Base-by-base conservation (phyloP, 169 alveolate genomes). In the Cyclospora cayetanensis region DNA sequence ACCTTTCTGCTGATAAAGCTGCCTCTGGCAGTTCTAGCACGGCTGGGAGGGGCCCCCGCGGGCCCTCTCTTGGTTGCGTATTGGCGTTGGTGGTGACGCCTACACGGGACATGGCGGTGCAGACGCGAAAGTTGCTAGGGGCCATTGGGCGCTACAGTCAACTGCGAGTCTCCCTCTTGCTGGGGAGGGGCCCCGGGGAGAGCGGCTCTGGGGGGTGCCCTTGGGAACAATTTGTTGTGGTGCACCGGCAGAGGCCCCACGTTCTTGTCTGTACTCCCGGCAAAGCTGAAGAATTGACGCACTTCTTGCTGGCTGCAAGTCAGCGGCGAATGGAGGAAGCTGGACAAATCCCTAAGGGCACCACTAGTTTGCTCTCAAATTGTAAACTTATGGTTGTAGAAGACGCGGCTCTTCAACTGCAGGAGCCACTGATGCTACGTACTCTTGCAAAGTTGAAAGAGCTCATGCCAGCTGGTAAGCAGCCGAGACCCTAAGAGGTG, bases 261-360 rank as follows among this genome's bases (percentile, higher is more conserved):
- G 76, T 86, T 1, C 55, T 76, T 76, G 80, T 86, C 77, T 86
- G 92, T 68, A 86, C 92, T 18, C 92, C 92, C 29, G 92, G 92
- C 46, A 86, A 70, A 31, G 74, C 63, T 1, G 92, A 86, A 52
- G 92, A 86, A 43, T 70, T 65, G 11, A 55, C 70, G n/a, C 66
- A 29, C 43, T 86, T 66, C 37, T 2, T 50, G 66, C 60, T 39
- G 31, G 77, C 85, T 31, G 20, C 72, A 31, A 77, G 29, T 2
- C 46, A 77, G 37, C 25, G n/a, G 1, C 68, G 50, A 25, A 2
- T 42, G 37, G 52, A 20, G 35, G 43, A 37, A 37, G 37, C 84
- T 37, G 60, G 84, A 11, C 15, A 39, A 20, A 41, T 37, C 39
- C 84, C 84, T 0, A 7, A 72, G 7, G 84, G 60, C 0, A 43